These are phyloP conservation scores for Hylodesmum podocarpum DNA, from an alignment of 306 rosid species.

Conservation along the genomic window DNA sequence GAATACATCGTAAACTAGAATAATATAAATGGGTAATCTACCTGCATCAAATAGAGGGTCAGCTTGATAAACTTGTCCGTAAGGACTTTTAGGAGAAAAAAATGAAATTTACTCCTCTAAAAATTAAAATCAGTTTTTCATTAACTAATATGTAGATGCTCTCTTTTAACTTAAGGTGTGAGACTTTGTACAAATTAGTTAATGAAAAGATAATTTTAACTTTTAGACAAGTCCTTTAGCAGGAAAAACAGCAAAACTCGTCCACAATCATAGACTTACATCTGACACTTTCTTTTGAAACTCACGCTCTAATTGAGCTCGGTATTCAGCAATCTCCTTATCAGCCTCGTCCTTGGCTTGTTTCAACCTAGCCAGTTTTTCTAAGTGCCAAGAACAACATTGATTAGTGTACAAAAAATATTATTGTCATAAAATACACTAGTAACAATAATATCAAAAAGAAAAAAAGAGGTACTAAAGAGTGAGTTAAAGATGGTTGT, in stretches of 20 bases:
- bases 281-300: conserved; percentile 81
- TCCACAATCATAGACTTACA: conserved; percentile 43
- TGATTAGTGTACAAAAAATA: conserved; percentile 15
- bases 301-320: conserved; percentile 75
- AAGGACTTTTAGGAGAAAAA: too few species aligned
- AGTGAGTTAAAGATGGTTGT: background rate
- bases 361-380: conserved; percentile 85
- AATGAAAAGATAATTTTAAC: too few species aligned
- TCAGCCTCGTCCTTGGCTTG: conserved; percentile 97
- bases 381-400: conserved; percentile 36
- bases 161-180: too few species aligned
- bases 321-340: conserved; percentile 74
- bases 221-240: too few species aligned
- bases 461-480: background rate
- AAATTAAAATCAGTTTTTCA: too few species aligned
- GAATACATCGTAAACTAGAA: background rate
- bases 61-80: too few species aligned
- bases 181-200: too few species aligned
- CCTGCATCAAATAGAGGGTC: background rate
- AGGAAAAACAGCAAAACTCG: too few species aligned
- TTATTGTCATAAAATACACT: background rate
- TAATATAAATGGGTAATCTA: background rate
- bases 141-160: too few species aligned
- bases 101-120: too few species aligned
- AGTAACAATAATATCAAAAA: background rate